These are phyloP conservation scores for Plasmodium knowlesi DNA, from an alignment of 169 alveolate species.

Conservation along the genomic window DNA sequence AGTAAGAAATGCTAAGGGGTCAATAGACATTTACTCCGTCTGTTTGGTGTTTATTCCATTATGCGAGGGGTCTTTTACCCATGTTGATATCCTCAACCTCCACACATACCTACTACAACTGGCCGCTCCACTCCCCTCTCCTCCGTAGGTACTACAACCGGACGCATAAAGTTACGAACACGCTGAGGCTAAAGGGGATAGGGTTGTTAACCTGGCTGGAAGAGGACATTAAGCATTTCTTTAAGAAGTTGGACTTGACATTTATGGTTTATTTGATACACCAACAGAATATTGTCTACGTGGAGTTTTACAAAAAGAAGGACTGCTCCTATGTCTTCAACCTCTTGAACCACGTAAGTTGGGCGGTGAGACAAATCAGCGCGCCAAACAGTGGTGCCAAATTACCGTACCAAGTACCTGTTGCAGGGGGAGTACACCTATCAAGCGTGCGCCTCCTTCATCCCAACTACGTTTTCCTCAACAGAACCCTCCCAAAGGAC, in stretches of 20 bases:
- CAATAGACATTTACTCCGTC: neutral
- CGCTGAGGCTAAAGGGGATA: conserved; percentile 26
- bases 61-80: neutral
- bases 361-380: neutral
- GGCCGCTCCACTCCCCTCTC: neutral
- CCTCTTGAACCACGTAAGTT: conserved; percentile 31
- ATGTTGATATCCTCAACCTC: neutral
- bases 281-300: conserved; percentile 10
- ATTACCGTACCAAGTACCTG: neutral
- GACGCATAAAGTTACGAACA: conserved; percentile 53
- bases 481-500: neutral
- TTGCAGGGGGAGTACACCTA: neutral
- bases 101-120: neutral
- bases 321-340: conserved; percentile 23
- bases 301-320: conserved; percentile 55
- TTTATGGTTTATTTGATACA: conserved; percentile 43
- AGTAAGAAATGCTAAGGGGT: conserved; percentile 8
- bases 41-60: neutral
- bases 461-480: neutral
- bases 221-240: conserved; percentile 9
- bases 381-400: no score
- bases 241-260: conserved; percentile 9
- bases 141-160: conserved; percentile 14
- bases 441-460: neutral
- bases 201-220: conserved; percentile 15